Base-by-base conservation (phyloP, 306 rosid species). In the Trifolium dubium region DNA sequence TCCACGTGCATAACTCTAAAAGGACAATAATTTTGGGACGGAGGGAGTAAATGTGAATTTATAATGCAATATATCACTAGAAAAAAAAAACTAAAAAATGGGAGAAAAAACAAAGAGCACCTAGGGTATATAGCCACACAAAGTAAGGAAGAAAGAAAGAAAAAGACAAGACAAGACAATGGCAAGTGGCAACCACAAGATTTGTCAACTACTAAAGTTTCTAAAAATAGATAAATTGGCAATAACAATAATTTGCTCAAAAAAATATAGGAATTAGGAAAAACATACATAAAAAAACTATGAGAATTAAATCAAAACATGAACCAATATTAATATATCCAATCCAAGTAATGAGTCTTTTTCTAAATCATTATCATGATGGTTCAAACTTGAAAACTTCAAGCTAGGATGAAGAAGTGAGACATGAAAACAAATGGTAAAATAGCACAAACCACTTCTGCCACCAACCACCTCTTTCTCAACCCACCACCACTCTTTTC, bases 401-500 rank as follows among this genome's bases (percentile, higher is more conserved):
- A 79, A 58, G 67, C 35, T 6, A 72, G 43, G 43, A 85, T 23
- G 75, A 79, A 59, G 23, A 81, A 61, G 9, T 77, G 73, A 8
- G 85, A 64, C 23, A 69, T 71, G 76, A 87, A 87, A 75, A 82
- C 46, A 47, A 81, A 64, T 10, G 86, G 62, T 6, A 86, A 34
- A 43, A 83, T 70, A 62, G 62, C 81, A 67, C 59, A 72, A 32
- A 78, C 62, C 80, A 83, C 79, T 62, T 74, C 69, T 17, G 71
- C 41, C 80, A 79, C 81, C 40, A 56, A 0, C 83, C 75, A 65
- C 68, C 73, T 77, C 64, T 75, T 81, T 69, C 78, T 75, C 73
- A 44, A 75, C 5, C 79, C 81, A 18, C 73, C 88, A 15, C 44
- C 83, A 55, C 84, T 86, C 77, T 79, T 87, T 11, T 29, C 85